phyloP scores from a whole-genome alignment of 176 grass and related monocot genomes.

The Triticum aestivum region IWGSC_CS_RefSeq_v2.1 NC_057799.1:392627024-392627523 shows the following conservation, averaged over 20 bases:
- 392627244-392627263: constrained; percentile 23
- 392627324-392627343: background rate
- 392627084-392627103: background rate
- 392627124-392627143: background rate
- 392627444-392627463: background rate
- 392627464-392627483: background rate
- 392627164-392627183: background rate
- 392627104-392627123: background rate
- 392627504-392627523: constrained; percentile 29
- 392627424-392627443: background rate
- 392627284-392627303: constrained; percentile 28
- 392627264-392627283: constrained; percentile 14
- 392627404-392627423: background rate
- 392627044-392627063: background rate
- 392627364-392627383: constrained; percentile 20
- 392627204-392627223: background rate
- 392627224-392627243: background rate
- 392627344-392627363: constrained; percentile 30
- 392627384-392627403: constrained; percentile 25
- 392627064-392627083: background rate
- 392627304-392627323: background rate
- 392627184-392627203: background rate
- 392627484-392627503: constrained; percentile 21
- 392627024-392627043: background rate
- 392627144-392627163: background rate